Percentiles rank a stretch among this genome's conserved stretches.
These are phyloP conservation scores for Apiospora saccharicola DNA, from an alignment of 2,329 filamentous ascomycete genomes.

Conservation along the genomic window DNA sequence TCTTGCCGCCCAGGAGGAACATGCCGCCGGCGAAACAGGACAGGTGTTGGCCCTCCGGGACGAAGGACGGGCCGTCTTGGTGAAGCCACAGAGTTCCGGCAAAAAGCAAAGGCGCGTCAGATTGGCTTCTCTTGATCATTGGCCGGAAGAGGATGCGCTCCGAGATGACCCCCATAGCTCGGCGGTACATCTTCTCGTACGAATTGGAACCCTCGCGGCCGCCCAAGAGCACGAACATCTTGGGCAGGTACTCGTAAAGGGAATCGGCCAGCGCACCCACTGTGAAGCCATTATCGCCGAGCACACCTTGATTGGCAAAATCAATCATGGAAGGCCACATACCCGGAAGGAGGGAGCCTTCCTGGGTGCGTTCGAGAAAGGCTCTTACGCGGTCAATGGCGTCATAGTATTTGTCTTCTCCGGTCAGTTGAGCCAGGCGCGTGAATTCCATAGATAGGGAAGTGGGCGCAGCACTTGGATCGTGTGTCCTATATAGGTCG, in stretches of 20 bases:
- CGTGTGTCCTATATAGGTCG: too few relatives aligned
- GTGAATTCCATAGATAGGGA: slow-evolving; percentile 40
- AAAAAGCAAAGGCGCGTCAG: slow-evolving; percentile 44
- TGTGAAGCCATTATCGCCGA: slow-evolving; percentile 41
- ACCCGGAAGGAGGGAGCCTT: slow-evolving; percentile 44
- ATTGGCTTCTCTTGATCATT: slow-evolving; percentile 55
- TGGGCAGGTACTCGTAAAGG: slow-evolving; percentile 60
- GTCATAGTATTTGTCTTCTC: slow-evolving; percentile 26
- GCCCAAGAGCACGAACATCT: slow-evolving; percentile 62
- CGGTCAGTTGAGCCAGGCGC: slow-evolving; percentile 40
- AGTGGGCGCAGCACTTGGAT: too few relatives aligned
- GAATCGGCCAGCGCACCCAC: slow-evolving; percentile 49
- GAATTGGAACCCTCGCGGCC: slow-evolving; percentile 56
- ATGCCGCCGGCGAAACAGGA: slow-evolving; percentile 61
- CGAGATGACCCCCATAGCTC: slow-evolving; percentile 66
- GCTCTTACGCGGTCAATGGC: too few relatives aligned
- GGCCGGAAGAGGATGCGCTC: slow-evolving; percentile 70
- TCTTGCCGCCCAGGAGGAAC: slow-evolving; percentile 55
- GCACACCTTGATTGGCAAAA: too few relatives aligned
- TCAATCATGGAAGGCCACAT: slow-evolving; percentile 66
- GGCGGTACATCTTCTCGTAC: slow-evolving; percentile 68
- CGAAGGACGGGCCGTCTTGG: slow-evolving; percentile 37
- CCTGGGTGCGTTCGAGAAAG: slow-evolving; percentile 40
- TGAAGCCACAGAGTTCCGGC: slow-evolving; percentile 34
- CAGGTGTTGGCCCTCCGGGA: slow-evolving; percentile 50